These are phyloP conservation scores for Tetrastigma voinierianum DNA, from an alignment of 164 flowering plant genomes.

Conservation along the genomic window DNA sequence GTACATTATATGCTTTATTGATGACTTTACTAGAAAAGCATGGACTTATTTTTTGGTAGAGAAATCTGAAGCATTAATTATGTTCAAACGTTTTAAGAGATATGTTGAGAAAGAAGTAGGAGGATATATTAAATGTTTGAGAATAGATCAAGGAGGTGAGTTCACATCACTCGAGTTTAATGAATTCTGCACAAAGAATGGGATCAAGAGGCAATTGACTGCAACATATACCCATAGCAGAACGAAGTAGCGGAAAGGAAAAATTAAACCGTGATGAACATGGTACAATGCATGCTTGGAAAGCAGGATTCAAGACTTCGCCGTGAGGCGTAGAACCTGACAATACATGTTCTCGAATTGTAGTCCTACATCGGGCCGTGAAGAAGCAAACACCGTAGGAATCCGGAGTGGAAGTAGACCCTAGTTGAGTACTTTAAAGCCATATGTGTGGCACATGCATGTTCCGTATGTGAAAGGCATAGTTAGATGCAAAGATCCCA, in stretches of 20 bases:
- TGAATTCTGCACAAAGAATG: no score
- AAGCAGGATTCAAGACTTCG: slow-evolving; percentile 5
- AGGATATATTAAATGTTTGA: background rate
- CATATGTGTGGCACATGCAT: slow-evolving; percentile 3
- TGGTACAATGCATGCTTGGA: background rate
- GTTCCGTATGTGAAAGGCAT: background rate
- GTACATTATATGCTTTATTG: background rate
- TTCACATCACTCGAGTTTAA: background rate
- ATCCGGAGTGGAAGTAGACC: no score
- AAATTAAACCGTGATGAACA: no score
- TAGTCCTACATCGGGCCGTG: background rate
- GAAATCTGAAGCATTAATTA: background rate
- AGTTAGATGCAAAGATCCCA: background rate
- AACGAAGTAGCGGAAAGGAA: no score
- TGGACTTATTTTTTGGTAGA: background rate
- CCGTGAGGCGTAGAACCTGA: background rate
- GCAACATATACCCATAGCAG: no score
- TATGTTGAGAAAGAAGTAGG: background rate
- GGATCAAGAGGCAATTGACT: no score
- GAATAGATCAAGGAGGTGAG: background rate
- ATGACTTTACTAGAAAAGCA: background rate
- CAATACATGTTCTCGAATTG: background rate
- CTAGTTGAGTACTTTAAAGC: no score
- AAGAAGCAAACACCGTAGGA: no score
- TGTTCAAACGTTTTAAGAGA: no score